Percentiles rank a stretch among this genome's conserved stretches.
These are phyloP conservation scores for Aphanomyces astaci DNA, from an alignment of 352 stramenopile species.

Conservation along the genomic window DNA sequence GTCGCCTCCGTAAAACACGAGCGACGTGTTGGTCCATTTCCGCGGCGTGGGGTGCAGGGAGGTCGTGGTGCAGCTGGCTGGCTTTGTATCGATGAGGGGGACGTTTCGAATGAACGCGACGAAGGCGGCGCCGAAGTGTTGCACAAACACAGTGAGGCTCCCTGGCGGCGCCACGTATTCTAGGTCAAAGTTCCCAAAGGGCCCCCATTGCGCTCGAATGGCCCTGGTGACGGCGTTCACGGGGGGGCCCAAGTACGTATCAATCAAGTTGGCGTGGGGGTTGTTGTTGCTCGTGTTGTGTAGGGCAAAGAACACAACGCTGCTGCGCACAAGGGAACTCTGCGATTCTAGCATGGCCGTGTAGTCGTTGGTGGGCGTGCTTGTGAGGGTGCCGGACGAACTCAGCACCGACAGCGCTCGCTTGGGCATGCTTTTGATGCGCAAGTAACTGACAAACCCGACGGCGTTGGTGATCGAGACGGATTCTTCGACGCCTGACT, in stretches of 20 bases:
- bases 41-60: background rate
- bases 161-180: background rate
- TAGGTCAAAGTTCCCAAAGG: slow-evolving; percentile 10
- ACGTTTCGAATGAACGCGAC: background rate
- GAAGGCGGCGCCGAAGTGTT: background rate
- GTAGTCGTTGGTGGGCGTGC: background rate
- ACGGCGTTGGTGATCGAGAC: slow-evolving; percentile 10
- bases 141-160: background rate
- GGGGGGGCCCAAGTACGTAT: background rate
- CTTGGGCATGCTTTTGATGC: slow-evolving; percentile 6
- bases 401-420: background rate
- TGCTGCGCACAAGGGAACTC: background rate
- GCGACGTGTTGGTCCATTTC: background rate
- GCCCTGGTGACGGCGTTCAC: background rate
- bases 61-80: background rate
- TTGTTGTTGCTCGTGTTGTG: no score
- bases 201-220: background rate
- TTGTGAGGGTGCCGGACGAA: background rate
- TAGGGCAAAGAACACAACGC: background rate
- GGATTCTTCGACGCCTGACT: background rate
- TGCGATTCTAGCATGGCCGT: background rate
- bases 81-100: background rate
- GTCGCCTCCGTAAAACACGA: slow-evolving; percentile 8
- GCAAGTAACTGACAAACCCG: background rate
- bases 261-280: background rate